These are phyloP conservation scores for Ambrosia artemisiifolia DNA, from an alignment of 129 eudicot species.

Conservation along the genomic window DNA sequence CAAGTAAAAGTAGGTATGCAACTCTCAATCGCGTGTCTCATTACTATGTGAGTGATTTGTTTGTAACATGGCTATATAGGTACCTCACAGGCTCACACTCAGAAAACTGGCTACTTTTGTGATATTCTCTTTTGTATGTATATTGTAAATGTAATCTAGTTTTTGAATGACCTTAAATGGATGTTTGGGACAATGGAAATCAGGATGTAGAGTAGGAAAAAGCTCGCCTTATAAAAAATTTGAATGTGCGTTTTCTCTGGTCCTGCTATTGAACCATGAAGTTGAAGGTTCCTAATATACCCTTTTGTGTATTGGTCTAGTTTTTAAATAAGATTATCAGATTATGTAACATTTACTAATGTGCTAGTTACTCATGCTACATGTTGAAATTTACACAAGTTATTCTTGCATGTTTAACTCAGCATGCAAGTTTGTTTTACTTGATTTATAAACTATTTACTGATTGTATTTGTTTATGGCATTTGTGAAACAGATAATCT, in stretches of 20 bases:
- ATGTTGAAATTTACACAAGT: not conserved
- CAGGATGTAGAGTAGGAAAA: not conserved
- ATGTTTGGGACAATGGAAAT: not conserved
- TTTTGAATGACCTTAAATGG: not conserved
- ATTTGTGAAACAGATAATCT: conserved; percentile 19
- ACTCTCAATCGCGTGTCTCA: too few relatives aligned
- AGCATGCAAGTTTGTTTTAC: not conserved
- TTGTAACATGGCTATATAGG: too few relatives aligned
- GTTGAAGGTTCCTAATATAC: not conserved
- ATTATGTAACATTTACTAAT: not conserved
- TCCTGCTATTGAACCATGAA: not conserved
- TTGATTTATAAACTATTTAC: conserved; percentile 5
- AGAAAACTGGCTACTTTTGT: not conserved
- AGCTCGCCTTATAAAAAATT: not conserved
- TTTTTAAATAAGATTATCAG: not conserved
- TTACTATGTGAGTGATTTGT: too few relatives aligned
- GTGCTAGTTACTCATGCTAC: not conserved
- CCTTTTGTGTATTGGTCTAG: not conserved
- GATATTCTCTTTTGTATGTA: not conserved
- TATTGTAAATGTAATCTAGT: not conserved
- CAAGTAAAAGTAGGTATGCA: too few relatives aligned
- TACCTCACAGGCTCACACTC: too few relatives aligned
- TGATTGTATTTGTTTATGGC: not conserved
- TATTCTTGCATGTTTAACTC: not conserved
- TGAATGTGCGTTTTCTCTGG: not conserved